Evolutionary conservation across 345 rosid genomes (phyloP).

Genomic region (Limnanthes douglasii): DNA sequence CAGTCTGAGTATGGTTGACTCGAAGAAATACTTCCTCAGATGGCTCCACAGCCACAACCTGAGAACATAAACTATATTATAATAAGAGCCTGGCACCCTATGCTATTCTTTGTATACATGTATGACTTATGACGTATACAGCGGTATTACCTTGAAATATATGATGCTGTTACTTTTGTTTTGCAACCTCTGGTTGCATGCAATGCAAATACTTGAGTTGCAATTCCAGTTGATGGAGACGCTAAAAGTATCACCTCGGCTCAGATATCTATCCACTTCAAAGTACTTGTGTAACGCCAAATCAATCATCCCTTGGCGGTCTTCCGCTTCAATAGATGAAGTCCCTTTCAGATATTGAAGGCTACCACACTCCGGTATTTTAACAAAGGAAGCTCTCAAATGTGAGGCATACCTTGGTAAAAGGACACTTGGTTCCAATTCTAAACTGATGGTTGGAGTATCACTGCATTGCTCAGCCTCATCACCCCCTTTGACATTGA

Average conservation of each 20-base stretch:
- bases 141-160: conserved; percentile 58
- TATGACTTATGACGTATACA: neutral
- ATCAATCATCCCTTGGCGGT: conserved; percentile 80
- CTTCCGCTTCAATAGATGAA: conserved; percentile 61
- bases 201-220: conserved; percentile 52
- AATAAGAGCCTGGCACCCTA: conserved; percentile 8
- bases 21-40: conserved; percentile 61
- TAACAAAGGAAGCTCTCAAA: conserved; percentile 70
- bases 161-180: conserved; percentile 20
- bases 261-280: conserved; percentile 55
- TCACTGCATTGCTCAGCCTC: conserved; percentile 14
- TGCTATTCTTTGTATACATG: neutral
- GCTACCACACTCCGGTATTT: conserved; percentile 83
- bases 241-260: conserved; percentile 66
- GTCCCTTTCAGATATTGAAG: conserved; percentile 43
- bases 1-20: conserved; percentile 59
- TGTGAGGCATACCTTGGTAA: conserved; percentile 77
- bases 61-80: conserved; percentile 14
- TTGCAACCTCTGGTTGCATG: conserved; percentile 41
- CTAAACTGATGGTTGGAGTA: conserved; percentile 26
- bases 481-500: conserved; percentile 31
- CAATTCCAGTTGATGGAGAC: conserved; percentile 56
- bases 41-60: conserved; percentile 95
- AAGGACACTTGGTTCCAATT: conserved; percentile 31
- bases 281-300: conserved; percentile 62